Evolutionary conservation across 148 eudicot species (phyloP).

Genomic region (Rhododendron ferrugineum): DNA sequence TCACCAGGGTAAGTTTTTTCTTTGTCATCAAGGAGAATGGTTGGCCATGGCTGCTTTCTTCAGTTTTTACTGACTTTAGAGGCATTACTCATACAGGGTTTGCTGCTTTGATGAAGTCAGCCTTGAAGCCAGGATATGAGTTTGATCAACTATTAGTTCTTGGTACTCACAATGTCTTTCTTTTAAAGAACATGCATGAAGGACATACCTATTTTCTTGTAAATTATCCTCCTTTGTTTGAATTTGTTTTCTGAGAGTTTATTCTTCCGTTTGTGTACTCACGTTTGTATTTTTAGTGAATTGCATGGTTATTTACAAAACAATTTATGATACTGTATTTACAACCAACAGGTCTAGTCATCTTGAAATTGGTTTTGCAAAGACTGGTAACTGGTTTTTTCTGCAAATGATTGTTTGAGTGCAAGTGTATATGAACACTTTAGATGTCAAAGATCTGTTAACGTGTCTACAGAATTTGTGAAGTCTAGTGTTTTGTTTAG

Average conservation of each 20-base stretch:
- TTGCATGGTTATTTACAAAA: neutral
- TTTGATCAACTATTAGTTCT: constrained; percentile 79
- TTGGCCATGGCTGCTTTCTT: constrained; percentile 9
- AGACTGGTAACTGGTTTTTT: neutral
- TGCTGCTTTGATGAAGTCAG: constrained; percentile 53
- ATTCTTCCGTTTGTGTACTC: neutral
- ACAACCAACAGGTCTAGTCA: neutral
- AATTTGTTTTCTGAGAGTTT: neutral
- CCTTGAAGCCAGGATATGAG: constrained; percentile 76
- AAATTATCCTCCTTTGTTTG: neutral
- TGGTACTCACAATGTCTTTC: constrained; percentile 29
- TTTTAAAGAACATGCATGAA: neutral
- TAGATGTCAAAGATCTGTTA: neutral
- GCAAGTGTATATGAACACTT: neutral
- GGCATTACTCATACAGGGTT: constrained; percentile 33
- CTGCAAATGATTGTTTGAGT: neutral
- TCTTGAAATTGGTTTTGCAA: neutral
- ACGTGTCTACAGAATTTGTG: neutral
- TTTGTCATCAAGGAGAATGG: neutral
- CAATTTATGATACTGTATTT: neutral
- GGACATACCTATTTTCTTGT: neutral
- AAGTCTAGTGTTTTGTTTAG: neutral
- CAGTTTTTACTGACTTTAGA: constrained; percentile 10
- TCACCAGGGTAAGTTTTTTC: constrained; percentile 51
- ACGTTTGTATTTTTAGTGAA: neutral